Percentiles rank a stretch among this genome's conserved stretches.
phyloP scores from a whole-genome alignment of 2,329 filamentous ascomycete genomes.

The Sporothrix brasiliensis region DNA sequence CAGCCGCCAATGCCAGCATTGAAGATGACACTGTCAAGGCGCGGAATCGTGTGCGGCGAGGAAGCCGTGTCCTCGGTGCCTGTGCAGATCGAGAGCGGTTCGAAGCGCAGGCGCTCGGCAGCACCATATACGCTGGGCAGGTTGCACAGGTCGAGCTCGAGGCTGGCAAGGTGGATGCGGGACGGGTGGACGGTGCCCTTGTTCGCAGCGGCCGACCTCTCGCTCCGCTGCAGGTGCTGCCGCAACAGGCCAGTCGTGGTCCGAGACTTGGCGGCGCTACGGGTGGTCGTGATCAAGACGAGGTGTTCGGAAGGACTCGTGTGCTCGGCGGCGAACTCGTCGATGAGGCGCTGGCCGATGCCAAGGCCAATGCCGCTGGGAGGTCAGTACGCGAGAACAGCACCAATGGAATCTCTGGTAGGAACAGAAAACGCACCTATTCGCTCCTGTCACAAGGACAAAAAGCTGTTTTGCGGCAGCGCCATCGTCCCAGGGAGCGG shows the following conservation, averaged over 20 bases:
- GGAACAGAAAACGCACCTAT: slow-evolving; percentile 62
- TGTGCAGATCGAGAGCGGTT: slow-evolving; percentile 51
- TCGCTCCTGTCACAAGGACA: slow-evolving; percentile 80
- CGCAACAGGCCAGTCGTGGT: slow-evolving; percentile 70
- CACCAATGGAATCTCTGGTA: too few species aligned
- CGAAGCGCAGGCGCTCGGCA: slow-evolving; percentile 51
- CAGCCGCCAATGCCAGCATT: slow-evolving; percentile 91
- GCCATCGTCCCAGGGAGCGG: slow-evolving; percentile 44
- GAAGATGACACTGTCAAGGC: slow-evolving; percentile 76
- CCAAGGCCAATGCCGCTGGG: slow-evolving; percentile 82
- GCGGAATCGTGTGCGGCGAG: slow-evolving; percentile 57
- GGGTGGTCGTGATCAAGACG: slow-evolving; percentile 81
- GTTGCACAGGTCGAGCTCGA: slow-evolving; percentile 64
- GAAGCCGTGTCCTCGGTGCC: slow-evolving; percentile 37
- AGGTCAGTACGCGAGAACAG: neutral
- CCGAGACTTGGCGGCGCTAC: slow-evolving; percentile 71
- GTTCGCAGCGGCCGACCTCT: slow-evolving; percentile 44
- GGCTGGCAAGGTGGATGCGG: slow-evolving; percentile 58
- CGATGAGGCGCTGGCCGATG: slow-evolving; percentile 80
- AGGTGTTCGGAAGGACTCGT: slow-evolving; percentile 70
- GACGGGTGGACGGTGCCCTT: slow-evolving; percentile 58
- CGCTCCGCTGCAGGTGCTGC: slow-evolving; percentile 55
- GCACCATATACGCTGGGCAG: slow-evolving; percentile 55
- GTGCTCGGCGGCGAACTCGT: slow-evolving; percentile 78
- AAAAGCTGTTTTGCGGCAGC: slow-evolving; percentile 54